Evolutionary conservation across 2,329 filamentous ascomycete species (phyloP).

Genomic region (Blastomyces percursus): DNA sequence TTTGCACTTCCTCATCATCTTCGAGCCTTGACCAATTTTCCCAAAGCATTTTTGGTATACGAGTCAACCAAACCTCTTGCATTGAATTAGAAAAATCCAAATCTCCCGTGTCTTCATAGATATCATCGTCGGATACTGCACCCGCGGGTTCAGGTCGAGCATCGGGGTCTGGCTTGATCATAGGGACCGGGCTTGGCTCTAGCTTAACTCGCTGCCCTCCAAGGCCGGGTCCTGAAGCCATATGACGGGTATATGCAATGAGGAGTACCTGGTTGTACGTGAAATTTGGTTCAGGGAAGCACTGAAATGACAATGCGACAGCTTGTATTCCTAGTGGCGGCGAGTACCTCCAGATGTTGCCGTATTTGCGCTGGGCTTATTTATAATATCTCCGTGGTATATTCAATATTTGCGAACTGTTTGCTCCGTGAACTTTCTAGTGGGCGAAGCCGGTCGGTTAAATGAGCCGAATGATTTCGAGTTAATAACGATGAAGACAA

Average conservation of each 20-base stretch:
- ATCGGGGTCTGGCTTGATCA: conserved; percentile 34
- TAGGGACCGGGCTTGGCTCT: conserved; percentile 29
- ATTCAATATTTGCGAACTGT: neutral
- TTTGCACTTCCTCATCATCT: conserved; percentile 69
- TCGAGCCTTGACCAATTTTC: conserved; percentile 65
- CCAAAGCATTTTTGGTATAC: conserved; percentile 70
- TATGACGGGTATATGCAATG: neutral
- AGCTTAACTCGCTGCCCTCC: conserved; percentile 23
- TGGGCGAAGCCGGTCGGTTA: neutral
- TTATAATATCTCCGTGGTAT: neutral
- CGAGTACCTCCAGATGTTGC: neutral
- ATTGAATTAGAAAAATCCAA: conserved; percentile 45
- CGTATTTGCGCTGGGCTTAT: neutral
- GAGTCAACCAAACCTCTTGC: conserved; percentile 56
- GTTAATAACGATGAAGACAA: neutral
- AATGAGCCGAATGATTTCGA: neutral
- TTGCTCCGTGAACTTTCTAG: neutral
- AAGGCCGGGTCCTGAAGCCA: conserved; percentile 1
- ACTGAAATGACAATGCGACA: neutral
- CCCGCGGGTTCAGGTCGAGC: conserved; percentile 26
- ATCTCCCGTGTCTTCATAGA: conserved; percentile 58
- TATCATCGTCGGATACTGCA: conserved; percentile 49
- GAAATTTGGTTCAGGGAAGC: neutral
- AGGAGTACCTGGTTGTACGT: neutral
- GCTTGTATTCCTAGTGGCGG: neutral